A percentile compares a stretch with the other conserved stretches of the same genome.
Conservation (phyloP, 768 basidiomycete genomes). For the Cyathus striatus region DNA sequence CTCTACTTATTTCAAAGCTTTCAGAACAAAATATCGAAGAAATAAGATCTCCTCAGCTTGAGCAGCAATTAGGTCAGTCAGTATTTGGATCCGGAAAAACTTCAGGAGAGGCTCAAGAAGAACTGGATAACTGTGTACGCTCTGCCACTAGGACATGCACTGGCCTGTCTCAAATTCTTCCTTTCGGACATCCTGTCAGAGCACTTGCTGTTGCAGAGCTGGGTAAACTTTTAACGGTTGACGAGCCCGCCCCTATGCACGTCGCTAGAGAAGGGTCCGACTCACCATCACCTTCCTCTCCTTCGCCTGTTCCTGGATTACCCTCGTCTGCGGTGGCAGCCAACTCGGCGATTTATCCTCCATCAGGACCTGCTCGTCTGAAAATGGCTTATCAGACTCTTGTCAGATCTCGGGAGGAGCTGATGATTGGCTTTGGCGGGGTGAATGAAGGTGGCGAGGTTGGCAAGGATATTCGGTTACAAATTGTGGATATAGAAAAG, state of each 20-base stretch:
- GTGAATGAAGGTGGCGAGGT: conserved; percentile 68
- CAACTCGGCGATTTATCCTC: conserved; percentile 48
- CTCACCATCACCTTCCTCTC: conserved; percentile 9
- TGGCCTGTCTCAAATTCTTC: conserved; percentile 51
- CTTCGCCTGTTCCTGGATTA: conserved; percentile 1
- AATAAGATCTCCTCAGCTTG: conserved; percentile 17
- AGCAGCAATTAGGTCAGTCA: conserved; percentile 1
- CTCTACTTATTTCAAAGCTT: conserved; percentile 50
- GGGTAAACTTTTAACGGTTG: conserved; percentile 76
- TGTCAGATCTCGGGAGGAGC: conserved; percentile 52
- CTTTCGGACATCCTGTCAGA: conserved; percentile 69
- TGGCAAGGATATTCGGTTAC: conserved; percentile 56
- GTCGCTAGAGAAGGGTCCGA: conserved; percentile 1
- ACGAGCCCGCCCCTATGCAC: conserved; percentile 52
- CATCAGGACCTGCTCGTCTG: conserved; percentile 60
- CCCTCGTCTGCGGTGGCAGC: conserved; percentile 7
- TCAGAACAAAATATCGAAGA: conserved; percentile 15
- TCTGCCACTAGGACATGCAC: conserved; percentile 46
- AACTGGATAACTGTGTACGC: conserved; percentile 59
- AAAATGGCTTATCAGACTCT: conserved; percentile 63
- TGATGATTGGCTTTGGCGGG: conserved; percentile 58
- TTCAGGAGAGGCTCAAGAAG: not conserved
- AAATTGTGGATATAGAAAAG: conserved; percentile 57
- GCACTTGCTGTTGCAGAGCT: conserved; percentile 74
- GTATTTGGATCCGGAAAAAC: not conserved